Percentiles rank a stretch among this genome's conserved stretches.
These are phyloP conservation scores for Chaetomiaceae sp. DNA, from an alignment of 2,329 filamentous ascomycete genomes.

Conservation along the genomic window DNA sequence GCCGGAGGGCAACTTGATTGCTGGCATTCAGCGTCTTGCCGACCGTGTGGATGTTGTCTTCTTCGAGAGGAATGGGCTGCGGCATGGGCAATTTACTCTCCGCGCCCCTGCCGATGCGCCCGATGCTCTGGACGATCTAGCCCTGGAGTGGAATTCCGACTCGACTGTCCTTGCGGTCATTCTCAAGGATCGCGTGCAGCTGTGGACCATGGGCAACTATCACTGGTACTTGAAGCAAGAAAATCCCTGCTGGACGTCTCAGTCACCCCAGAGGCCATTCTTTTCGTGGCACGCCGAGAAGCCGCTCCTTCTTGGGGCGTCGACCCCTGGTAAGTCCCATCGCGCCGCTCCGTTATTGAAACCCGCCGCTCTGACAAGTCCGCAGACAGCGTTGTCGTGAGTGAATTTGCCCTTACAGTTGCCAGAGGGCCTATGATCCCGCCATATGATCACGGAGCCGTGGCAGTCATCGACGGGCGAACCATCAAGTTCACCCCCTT, in stretches of 20 bases:
- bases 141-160: slow-evolving; percentile 82
- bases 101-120: slow-evolving; percentile 33
- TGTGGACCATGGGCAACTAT: slow-evolving; percentile 97
- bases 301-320: slow-evolving; percentile 59
- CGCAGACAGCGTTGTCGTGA: slow-evolving; percentile 45
- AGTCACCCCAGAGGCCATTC: slow-evolving; percentile 24
- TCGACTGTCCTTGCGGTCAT: slow-evolving; percentile 85
- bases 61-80: slow-evolving; percentile 93
- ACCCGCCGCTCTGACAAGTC: slow-evolving; percentile 16
- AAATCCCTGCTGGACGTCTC: slow-evolving; percentile 41
- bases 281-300: slow-evolving; percentile 84
- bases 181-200: slow-evolving; percentile 67
- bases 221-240: slow-evolving; percentile 98
- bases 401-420: slow-evolving; percentile 63
- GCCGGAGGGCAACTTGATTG: slow-evolving; percentile 83
- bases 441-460: slow-evolving; percentile 70
- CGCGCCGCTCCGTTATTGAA: background rate
- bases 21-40: slow-evolving; percentile 68
- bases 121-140: slow-evolving; percentile 25
- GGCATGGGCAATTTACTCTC: slow-evolving; percentile 91
- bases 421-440: slow-evolving; percentile 62
- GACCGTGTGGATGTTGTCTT: slow-evolving; percentile 78
- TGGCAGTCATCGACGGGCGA: slow-evolving; percentile 78
- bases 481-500: slow-evolving; percentile 80
- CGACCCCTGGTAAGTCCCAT: slow-evolving; percentile 40